Evolutionary conservation across 768 basidiomycete species (phyloP).

Genomic region (Rickenella mellea): DNA sequence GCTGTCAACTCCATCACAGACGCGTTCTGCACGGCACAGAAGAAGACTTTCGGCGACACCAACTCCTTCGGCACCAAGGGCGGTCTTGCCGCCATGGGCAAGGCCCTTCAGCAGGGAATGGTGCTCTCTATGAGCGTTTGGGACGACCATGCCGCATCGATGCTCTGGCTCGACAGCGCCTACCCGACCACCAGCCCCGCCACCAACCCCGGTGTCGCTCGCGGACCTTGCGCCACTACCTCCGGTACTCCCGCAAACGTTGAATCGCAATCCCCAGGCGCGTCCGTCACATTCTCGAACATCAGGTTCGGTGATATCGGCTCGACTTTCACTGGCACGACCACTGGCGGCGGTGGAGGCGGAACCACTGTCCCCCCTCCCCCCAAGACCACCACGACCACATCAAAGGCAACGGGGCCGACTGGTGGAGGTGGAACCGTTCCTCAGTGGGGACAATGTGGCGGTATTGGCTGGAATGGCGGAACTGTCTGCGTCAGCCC

Average conservation of each 20-base stretch:
- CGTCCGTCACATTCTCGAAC: constrained; percentile 43
- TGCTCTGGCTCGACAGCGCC: constrained; percentile 49
- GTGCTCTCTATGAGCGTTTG: constrained; percentile 41
- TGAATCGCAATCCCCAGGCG: constrained; percentile 27
- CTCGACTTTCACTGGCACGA: constrained; percentile 27
- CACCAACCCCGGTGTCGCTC: constrained; percentile 30
- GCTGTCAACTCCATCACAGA: constrained; percentile 38
- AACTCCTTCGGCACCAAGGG: constrained; percentile 31
- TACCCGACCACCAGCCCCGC: constrained; percentile 30
- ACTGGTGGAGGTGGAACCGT: constrained; percentile 6
- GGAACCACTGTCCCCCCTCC: constrained; percentile 2
- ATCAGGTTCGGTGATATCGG: constrained; percentile 43
- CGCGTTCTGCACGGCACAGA: constrained; percentile 36
- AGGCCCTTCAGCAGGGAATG: constrained; percentile 30
- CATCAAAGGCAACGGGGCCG: neutral
- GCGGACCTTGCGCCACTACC: constrained; percentile 39
- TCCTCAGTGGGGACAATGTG: constrained; percentile 13
- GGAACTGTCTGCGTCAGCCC: constrained; percentile 8
- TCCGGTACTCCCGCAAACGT: constrained; percentile 37
- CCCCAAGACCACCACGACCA: constrained; percentile 3
- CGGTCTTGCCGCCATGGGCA: constrained; percentile 26
- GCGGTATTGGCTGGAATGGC: constrained; percentile 12
- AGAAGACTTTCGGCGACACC: constrained; percentile 34
- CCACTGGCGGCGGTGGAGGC: constrained; percentile 1
- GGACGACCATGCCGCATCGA: constrained; percentile 45